These are phyloP conservation scores for Avena atlantica DNA, from an alignment of 176 grass and related monocot genomes.

Conservation along the genomic window DNA sequence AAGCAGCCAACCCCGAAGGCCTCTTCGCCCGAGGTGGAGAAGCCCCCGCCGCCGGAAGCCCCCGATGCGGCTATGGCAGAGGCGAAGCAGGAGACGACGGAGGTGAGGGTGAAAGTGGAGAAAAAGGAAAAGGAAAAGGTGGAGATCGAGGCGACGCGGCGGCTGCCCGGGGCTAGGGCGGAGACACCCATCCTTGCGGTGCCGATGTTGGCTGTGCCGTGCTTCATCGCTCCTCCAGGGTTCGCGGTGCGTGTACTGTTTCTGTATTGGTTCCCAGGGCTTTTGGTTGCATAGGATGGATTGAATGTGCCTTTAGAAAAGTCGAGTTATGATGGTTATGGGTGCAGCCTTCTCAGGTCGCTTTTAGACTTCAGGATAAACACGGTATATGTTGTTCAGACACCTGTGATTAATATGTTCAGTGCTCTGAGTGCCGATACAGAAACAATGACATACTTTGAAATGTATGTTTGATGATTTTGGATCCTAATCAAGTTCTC, in stretches of 20 bases:
- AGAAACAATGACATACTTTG: neutral
- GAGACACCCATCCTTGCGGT: conserved; percentile 52
- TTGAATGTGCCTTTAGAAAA: neutral
- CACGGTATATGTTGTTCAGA: neutral
- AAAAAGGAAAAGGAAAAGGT: conserved; percentile 45
- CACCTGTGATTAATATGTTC: neutral
- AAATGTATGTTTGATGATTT: neutral
- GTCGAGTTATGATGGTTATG: conserved; percentile 27
- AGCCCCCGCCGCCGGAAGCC: conserved; percentile 7
- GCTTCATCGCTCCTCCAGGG: conserved; percentile 61
- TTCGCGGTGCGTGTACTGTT: conserved; percentile 68
- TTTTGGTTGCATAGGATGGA: conserved; percentile 28
- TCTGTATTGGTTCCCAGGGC: neutral
- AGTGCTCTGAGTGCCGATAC: neutral
- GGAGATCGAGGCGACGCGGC: conserved; percentile 40
- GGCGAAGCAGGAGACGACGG: conserved; percentile 21
- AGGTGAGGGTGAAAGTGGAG: neutral
- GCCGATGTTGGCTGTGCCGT: conserved; percentile 68
- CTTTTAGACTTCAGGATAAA: conserved; percentile 1
- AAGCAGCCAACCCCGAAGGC: neutral
- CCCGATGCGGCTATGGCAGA: neutral
- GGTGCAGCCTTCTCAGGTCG: neutral
- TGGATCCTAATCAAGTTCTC: conserved; percentile 1
- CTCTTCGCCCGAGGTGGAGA: neutral
- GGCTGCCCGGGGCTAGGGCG: conserved; percentile 21